Evolutionary conservation across 2,329 filamentous ascomycete species (phyloP), one percentile per base, ranked within the genome.

Genomic region (Ophiostoma perfectum): DNA sequence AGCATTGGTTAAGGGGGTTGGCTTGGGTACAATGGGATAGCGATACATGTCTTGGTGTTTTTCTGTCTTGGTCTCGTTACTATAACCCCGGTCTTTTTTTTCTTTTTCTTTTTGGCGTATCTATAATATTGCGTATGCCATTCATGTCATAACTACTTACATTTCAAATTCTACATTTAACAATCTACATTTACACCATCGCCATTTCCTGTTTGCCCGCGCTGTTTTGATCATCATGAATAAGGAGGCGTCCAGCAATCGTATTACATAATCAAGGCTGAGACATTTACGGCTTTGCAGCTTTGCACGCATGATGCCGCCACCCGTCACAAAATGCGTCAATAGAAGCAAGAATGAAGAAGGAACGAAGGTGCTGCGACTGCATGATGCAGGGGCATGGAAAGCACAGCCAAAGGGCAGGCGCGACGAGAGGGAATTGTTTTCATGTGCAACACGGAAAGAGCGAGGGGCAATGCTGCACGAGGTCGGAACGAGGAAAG

Each of bases 1-100:
- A 36, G 55, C 55, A 60, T 60, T 27, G 27, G 18, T 14, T 38
- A 36, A 27, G 52, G 55, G 49, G 4, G 8, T 8, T 11, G 49
- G 55, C 27, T 16, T 39, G 27, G 55, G 6, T 38, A 52, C 14
- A 44, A 44, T 52, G 14, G 55, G 27, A 60, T 18, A 11, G 55
- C 55, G 52, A 58, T 36, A 58, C 52, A 11, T 36, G 52, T 38
- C 3, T 52, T 52, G 49, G 49, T n/a, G n/a, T 52, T 58, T 58
- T 11, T 36, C 14, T 55, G 45, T 14, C 49, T 55, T 55, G 49
- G n/a, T 55, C 27, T 27, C n/a, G 27, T 27, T 27, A 55, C 18
- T 11, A 55, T 55, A 55, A 55, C 49, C 49, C 49, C 27, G 49
- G 49, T 55, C 49, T 55, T 55, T 55, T 55, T 27, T n/a, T 52